A percentile compares a stretch with the other conserved stretches of the same genome.
Evolutionary conservation across 1,139 yeast species (phyloP).

Genomic region (Pichia sp.): DNA sequence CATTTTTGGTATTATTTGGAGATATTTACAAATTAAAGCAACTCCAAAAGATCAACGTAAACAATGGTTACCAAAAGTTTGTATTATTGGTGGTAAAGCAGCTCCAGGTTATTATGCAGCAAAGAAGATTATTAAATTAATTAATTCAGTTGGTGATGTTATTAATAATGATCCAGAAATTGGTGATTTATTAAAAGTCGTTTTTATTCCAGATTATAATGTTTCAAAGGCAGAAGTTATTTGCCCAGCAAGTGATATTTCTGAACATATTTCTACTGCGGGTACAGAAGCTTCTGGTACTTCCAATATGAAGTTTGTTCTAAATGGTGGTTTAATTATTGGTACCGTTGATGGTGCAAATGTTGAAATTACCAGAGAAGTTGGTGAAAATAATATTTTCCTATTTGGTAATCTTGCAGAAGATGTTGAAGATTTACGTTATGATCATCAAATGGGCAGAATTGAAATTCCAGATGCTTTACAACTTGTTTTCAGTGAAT

Average conservation of each 20-base stretch:
- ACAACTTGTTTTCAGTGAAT: constrained; percentile 55
- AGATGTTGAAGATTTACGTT: constrained; percentile 80
- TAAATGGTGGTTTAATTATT: constrained; percentile 88
- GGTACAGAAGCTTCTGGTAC: constrained; percentile 98
- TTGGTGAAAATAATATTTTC: constrained; percentile 86
- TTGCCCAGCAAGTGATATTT: constrained; percentile 82
- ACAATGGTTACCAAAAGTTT: constrained; percentile 68
- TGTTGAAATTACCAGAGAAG: constrained; percentile 89
- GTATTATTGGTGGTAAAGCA: constrained; percentile 88
- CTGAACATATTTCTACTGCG: constrained; percentile 95
- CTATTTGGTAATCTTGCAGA: constrained; percentile 88
- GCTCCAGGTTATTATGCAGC: constrained; percentile 98
- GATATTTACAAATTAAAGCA: constrained; percentile 71
- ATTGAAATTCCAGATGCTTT: constrained; percentile 52
- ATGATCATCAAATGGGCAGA: constrained; percentile 56
- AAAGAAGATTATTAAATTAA: constrained; percentile 78
- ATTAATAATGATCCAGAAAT: constrained; percentile 73
- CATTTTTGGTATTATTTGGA: constrained; percentile 79
- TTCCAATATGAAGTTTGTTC: constrained; percentile 90
- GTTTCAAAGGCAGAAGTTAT: constrained; percentile 92
- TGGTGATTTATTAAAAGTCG: constrained; percentile 74
- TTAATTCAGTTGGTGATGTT: constrained; percentile 75
- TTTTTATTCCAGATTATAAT: constrained; percentile 85
- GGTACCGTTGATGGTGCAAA: constrained; percentile 98
- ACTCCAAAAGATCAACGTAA: constrained; percentile 62